Percentiles rank a stretch among this genome's conserved stretches.
Conservation (phyloP, 495 filamentous ascomycete species). For the Lophium mytilinum region DNA sequence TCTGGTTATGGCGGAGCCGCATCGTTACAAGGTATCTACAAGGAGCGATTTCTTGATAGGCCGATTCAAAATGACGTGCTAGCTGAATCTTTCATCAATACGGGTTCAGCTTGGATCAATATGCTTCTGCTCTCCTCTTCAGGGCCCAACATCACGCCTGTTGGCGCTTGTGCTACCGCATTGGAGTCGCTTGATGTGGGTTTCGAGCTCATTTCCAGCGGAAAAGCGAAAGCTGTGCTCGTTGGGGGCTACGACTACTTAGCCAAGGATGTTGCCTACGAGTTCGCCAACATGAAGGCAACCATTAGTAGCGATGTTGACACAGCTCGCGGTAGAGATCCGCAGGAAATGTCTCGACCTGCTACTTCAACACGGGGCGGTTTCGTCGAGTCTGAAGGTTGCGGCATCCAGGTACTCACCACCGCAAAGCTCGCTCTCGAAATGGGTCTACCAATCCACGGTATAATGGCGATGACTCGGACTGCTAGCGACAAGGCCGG, state of each 20-base stretch:
- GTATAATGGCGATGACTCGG: conserved; percentile 80
- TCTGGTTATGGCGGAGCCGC: conserved; percentile 89
- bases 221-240: conserved; percentile 88
- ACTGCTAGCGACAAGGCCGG: conserved; percentile 97
- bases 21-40: conserved; percentile 91
- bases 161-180: conserved; percentile 91
- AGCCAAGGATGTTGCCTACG: conserved; percentile 93
- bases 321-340: conserved; percentile 84
- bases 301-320: conserved; percentile 92
- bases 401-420: conserved; percentile 95
- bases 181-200: conserved; percentile 94
- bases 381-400: conserved; percentile 98
- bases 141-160: conserved; percentile 93
- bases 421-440: conserved; percentile 86
- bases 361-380: conserved; percentile 90
- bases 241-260: conserved; percentile 98
- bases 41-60: conserved; percentile 87
- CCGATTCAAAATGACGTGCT: conserved; percentile 94
- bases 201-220: conserved; percentile 90
- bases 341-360: conserved; percentile 91
- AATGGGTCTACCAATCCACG: conserved; percentile 96
- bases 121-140: conserved; percentile 96
- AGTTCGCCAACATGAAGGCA: conserved; percentile 99
- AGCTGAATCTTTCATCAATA: conserved; percentile 98
- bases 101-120: conserved; percentile 97